Evolutionary conservation across 2,329 filamentous ascomycete species (phyloP).

Genomic region (Aspergillus texensis): DNA sequence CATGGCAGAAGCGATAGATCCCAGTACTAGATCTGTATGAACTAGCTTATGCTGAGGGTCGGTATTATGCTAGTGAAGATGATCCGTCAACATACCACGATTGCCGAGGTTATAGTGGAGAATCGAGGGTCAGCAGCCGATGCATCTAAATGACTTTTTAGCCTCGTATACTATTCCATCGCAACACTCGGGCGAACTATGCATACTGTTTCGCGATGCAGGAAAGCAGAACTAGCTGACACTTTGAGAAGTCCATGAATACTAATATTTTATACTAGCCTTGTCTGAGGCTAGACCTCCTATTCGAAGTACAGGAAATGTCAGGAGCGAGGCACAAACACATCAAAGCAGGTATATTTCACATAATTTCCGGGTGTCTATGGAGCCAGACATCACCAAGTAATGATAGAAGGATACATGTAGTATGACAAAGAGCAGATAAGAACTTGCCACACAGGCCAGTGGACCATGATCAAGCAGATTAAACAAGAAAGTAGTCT

Average conservation of each 20-base stretch:
- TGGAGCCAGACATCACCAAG: neutral
- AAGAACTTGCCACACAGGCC: neutral
- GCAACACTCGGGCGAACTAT: neutral
- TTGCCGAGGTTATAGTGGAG: slow-evolving; percentile 1
- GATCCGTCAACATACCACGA: neutral
- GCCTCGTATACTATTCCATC: too few species aligned
- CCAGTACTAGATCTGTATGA: neutral
- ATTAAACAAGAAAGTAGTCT: slow-evolving; percentile 18
- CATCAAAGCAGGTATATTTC: neutral
- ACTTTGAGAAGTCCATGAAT: neutral
- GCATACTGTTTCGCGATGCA: neutral
- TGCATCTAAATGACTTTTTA: neutral
- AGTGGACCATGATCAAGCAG: neutral
- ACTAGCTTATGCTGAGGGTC: neutral
- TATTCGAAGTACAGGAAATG: neutral
- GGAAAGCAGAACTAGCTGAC: neutral
- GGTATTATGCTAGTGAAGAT: neutral
- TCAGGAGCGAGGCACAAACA: neutral
- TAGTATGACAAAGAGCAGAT: neutral
- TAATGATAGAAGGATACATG: neutral
- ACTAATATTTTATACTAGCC: neutral
- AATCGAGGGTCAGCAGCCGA: neutral
- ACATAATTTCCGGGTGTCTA: neutral
- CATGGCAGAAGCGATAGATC: slow-evolving; percentile 7
- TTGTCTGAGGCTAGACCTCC: neutral